Evolutionary conservation across 345 rosid genomes (phyloP).

Genomic region (Pistacia integerrima): DNA sequence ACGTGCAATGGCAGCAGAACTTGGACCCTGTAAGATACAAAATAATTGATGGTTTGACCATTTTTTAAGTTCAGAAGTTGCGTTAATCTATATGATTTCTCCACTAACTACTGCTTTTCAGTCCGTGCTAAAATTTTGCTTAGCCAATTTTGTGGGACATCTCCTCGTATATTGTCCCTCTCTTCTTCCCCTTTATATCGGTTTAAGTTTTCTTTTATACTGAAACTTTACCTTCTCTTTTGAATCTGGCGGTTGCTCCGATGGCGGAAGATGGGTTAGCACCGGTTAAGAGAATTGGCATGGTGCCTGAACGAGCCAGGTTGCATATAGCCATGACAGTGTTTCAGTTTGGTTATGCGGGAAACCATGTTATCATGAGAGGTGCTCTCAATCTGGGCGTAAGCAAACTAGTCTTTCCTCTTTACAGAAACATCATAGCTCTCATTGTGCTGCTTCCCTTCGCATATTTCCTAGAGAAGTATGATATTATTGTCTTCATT

Average conservation of each 20-base stretch:
- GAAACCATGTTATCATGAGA: conserved; percentile 63
- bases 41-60: neutral
- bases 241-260: conserved; percentile 10
- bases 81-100: too few relatives aligned
- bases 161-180: too few relatives aligned
- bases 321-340: conserved; percentile 66
- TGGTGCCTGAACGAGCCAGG: conserved; percentile 46
- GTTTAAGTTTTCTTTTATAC: neutral
- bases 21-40: neutral
- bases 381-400: conserved; percentile 68
- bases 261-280: conserved; percentile 27
- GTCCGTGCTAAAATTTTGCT: too few relatives aligned
- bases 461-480: conserved; percentile 71
- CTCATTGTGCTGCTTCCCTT: conserved; percentile 57
- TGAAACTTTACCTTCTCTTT: neutral
- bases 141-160: too few relatives aligned
- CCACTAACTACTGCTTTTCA: too few relatives aligned
- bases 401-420: conserved; percentile 72
- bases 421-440: conserved; percentile 68
- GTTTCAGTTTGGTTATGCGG: conserved; percentile 69
- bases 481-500: neutral
- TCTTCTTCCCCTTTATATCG: neutral
- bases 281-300: conserved; percentile 20
- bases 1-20: neutral
- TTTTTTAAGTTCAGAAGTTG: neutral